phyloP scores from a whole-genome alignment of 2,329 filamentous ascomycete species.

The Coleophoma cylindrospora region DNA sequence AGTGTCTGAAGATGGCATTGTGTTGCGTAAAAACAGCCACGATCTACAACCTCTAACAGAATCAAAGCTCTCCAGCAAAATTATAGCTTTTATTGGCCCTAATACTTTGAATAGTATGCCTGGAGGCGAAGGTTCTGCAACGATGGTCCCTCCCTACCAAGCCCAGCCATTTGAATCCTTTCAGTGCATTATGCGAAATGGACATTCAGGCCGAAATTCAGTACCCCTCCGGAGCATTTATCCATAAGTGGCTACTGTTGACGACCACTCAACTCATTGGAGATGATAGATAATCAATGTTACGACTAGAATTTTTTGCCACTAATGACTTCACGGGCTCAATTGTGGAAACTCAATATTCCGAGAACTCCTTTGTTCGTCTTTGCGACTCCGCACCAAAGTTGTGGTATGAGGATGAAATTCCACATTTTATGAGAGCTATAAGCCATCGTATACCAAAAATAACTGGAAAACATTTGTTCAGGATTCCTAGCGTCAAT shows the following conservation, averaged over 20 bases:
- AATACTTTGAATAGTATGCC: slow-evolving; percentile 35
- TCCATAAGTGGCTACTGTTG: neutral
- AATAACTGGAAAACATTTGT: neutral
- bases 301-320: neutral
- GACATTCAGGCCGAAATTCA: neutral
- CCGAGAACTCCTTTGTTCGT: neutral
- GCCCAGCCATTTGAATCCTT: slow-evolving; percentile 18
- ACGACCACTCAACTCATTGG: neutral
- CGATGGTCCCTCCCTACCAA: slow-evolving; percentile 19
- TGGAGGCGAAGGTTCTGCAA: slow-evolving; percentile 26
- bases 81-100: slow-evolving; percentile 47
- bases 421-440: neutral
- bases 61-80: neutral
- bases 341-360: neutral
- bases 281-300: neutral
- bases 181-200: neutral
- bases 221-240: neutral
- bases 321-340: neutral
- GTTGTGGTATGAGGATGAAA: neutral
- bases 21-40: slow-evolving; percentile 16
- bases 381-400: neutral
- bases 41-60: slow-evolving; percentile 12
- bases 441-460: neutral
- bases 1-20: slow-evolving; percentile 14
- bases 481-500: neutral